Percentiles rank a stretch among this genome's conserved stretches.
Evolutionary conservation across 805 yeast species (phyloP).

Genomic region (Yarrowia sp.): DNA sequence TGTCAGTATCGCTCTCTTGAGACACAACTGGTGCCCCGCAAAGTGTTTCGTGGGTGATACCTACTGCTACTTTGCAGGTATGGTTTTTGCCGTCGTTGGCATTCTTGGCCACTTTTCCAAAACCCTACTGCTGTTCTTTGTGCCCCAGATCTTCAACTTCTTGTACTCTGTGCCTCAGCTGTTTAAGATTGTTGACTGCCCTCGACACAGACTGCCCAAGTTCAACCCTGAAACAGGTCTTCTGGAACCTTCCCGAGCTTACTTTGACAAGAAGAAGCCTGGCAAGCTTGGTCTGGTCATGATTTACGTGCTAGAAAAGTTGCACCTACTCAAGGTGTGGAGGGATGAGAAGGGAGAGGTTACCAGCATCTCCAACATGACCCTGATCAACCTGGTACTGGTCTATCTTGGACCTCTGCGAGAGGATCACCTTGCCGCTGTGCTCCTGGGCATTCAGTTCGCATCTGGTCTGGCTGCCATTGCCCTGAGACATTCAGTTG

Average conservation of each 20-base stretch:
- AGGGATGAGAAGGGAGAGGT: slow-evolving; percentile 36
- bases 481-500: slow-evolving; percentile 73
- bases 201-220: slow-evolving; percentile 88
- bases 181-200: slow-evolving; percentile 84
- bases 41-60: slow-evolving; percentile 96
- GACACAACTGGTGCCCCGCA: slow-evolving; percentile 88
- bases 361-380: slow-evolving; percentile 68
- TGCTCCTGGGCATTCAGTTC: slow-evolving; percentile 62
- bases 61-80: slow-evolving; percentile 95
- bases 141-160: slow-evolving; percentile 90
- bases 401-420: slow-evolving; percentile 89
- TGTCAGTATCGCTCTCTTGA: slow-evolving; percentile 69
- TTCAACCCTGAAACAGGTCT: slow-evolving; percentile 65
- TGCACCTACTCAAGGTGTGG: slow-evolving; percentile 50
- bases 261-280: slow-evolving; percentile 34
- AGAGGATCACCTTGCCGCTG: slow-evolving; percentile 69
- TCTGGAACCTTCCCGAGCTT: slow-evolving; percentile 63
- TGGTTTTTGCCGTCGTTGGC: slow-evolving; percentile 97
- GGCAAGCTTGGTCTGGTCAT: slow-evolving; percentile 32
- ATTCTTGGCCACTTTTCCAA: slow-evolving; percentile 95
- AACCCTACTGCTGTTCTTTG: slow-evolving; percentile 76
- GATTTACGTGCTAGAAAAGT: slow-evolving; percentile 46
- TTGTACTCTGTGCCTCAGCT: slow-evolving; percentile 89
- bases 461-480: slow-evolving; percentile 63
- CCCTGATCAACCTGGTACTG: slow-evolving; percentile 75